Evolutionary conservation across 148 eudicot genomes (phyloP).

Genomic region (Agrostemma githago): DNA sequence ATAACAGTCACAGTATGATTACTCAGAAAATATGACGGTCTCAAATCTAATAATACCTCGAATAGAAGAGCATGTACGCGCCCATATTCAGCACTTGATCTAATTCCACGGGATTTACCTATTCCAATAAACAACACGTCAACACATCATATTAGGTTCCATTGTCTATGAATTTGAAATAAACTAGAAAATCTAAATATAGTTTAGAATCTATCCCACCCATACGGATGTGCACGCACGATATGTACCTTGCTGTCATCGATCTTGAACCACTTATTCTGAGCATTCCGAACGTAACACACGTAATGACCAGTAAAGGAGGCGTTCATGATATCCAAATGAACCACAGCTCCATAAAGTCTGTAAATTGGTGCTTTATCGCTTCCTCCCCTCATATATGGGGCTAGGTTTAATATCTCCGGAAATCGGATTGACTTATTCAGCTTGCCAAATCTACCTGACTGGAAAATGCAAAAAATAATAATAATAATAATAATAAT

Average conservation of each 20-base stretch:
- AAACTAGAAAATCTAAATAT: neutral
- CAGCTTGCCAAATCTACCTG: constrained; percentile 80
- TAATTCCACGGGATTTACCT: constrained; percentile 71
- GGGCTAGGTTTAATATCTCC: constrained; percentile 68
- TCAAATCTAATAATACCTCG: constrained; percentile 43
- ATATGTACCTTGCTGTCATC: constrained; percentile 64
- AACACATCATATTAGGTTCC: neutral
- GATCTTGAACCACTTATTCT: constrained; percentile 74
- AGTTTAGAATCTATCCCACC: neutral
- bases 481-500: too few relatives aligned
- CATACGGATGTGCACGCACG: neutral
- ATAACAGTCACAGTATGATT: neutral
- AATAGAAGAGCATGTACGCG: constrained; percentile 90
- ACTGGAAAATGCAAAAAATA: constrained; percentile 41
- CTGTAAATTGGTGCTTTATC: constrained; percentile 67
- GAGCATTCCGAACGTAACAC: constrained; percentile 71
- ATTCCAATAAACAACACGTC: constrained; percentile 20
- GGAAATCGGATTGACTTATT: constrained; percentile 73
- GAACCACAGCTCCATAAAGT: constrained; percentile 87
- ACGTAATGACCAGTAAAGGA: constrained; percentile 85
- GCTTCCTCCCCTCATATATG: constrained; percentile 67
- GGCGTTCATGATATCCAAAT: constrained; percentile 81
- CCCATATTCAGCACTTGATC: constrained; percentile 61
- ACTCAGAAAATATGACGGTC: neutral
- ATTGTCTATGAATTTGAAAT: neutral